These are phyloP conservation scores for Ophiostoma triangulosporum DNA, from an alignment of 2,329 filamentous ascomycete species.

Conservation along the genomic window DNA sequence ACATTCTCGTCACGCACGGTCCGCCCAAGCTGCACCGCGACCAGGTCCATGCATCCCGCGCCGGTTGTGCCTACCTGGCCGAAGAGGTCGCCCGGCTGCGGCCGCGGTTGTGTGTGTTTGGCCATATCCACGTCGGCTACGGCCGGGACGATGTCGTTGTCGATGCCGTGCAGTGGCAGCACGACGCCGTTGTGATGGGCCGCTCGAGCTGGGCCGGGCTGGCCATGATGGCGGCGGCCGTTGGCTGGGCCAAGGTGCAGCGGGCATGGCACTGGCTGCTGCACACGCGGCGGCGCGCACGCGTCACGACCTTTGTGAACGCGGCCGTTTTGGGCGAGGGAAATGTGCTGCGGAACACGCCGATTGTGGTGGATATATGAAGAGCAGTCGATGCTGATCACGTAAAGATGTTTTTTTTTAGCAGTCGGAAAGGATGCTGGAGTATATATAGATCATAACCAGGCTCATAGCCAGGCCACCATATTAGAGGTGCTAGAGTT, in stretches of 20 bases:
- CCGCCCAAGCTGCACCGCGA: constrained; percentile 18
- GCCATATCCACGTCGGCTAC: constrained; percentile 17
- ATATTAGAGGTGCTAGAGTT: too few relatives aligned
- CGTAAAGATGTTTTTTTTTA: too few relatives aligned
- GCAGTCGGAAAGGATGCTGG: too few relatives aligned
- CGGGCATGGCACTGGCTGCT: neutral
- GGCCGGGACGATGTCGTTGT: constrained; percentile 15
- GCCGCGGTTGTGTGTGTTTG: constrained; percentile 16
- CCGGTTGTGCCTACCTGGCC: constrained; percentile 15
- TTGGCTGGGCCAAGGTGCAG: constrained; percentile 3
- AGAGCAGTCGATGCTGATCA: neutral
- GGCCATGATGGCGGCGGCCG: constrained; percentile 12
- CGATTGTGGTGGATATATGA: constrained; percentile 5
- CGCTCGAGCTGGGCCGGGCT: constrained; percentile 14
- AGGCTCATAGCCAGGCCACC: too few relatives aligned
- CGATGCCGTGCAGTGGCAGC: constrained; percentile 11
- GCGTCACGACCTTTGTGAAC: constrained; percentile 10
- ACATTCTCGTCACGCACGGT: constrained; percentile 17
- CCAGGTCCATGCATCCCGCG: constrained; percentile 4
- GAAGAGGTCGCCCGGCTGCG: constrained; percentile 13
- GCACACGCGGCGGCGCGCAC: neutral
- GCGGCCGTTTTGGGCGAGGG: constrained; percentile 3
- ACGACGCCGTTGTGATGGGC: constrained; percentile 14
- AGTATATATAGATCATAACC: too few relatives aligned
- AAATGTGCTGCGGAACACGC: constrained; percentile 6